Base-by-base conservation (phyloP, 805 yeast species). In the Candida ipomoeae region DNA sequence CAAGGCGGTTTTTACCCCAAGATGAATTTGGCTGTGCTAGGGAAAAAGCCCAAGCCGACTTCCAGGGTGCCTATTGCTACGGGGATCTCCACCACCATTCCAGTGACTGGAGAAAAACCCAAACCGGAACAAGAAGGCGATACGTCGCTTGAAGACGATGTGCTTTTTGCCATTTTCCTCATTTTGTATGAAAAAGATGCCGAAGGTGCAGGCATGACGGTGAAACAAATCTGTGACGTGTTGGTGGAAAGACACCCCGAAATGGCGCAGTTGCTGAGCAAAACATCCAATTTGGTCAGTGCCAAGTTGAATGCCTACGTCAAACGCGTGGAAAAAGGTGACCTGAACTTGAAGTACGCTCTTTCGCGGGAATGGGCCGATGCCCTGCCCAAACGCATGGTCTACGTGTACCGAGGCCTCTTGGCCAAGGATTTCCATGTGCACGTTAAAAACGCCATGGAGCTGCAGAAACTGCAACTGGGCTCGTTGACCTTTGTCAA, bases 281-380 rank as follows among this genome's bases (percentile, higher is more conserved):
- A 87, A 61, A 84, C 92, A 14, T 85, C 92, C 23, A 87, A 87
- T 63, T 67, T 87, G 57, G 91, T 87, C 2, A 80, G 87, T 57
- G 96, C 96, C 17, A 87, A 87, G 64, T 71, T 87, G 58, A 87
- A 87, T 64, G 94, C 94, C 17, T 87, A 87, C 62, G 94, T 87
- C 43, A 87, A 87, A 64, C 79, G 91, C 60, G 87, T 87, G 31
- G 95, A 87, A 63, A 87, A 87, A 62, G 94, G 94, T 56, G 95
- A 87, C 64, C 75, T 82, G 54, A 77, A 81, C 40, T 74, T 87
- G 60, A 78, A 79, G 50, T 87, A 87, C 65, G 89, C 92, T 17
- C 69, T 87, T 40, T 83, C 89, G 0, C 80, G 96, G 69, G 94
- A 87, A 66, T 87, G 96, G 96, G 92, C 95, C 3, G 92, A 87